phyloP scores from a whole-genome alignment of 495 filamentous ascomycete genomes.

The Penicillium verhagenii region DNA sequence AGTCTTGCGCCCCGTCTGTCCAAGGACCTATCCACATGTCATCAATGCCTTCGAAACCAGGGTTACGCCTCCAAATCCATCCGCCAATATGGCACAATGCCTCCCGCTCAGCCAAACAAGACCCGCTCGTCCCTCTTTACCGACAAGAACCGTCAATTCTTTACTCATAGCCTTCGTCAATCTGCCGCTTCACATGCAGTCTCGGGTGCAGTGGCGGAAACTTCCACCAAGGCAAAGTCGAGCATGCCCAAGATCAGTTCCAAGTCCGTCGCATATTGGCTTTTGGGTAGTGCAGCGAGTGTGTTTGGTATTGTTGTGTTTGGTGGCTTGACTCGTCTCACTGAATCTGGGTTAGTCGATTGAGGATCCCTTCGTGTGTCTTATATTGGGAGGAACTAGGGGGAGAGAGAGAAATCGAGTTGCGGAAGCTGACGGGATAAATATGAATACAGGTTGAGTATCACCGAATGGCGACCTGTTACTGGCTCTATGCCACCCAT shows the following conservation, averaged over 20 bases:
- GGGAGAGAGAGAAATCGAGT: not conserved
- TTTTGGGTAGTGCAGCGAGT: conserved; percentile 83
- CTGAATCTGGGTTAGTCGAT: conserved; percentile 81
- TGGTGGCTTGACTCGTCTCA: conserved; percentile 87
- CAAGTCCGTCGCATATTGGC: conserved; percentile 84
- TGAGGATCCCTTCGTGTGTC: not conserved
- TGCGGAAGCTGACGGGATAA: conserved; percentile 18
- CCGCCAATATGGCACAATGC: conserved; percentile 31
- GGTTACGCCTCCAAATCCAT: conserved; percentile 34
- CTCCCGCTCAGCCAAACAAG: conserved; percentile 28
- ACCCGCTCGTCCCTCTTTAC: conserved; percentile 27
- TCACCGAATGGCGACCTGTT: conserved; percentile 98
- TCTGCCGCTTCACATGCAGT: conserved; percentile 26
- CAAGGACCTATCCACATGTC: conserved; percentile 58
- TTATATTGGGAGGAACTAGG: too few relatives aligned
- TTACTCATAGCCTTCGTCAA: conserved; percentile 26
- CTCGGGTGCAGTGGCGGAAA: conserved; percentile 19
- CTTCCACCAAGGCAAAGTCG: conserved; percentile 31
- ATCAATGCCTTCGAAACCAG: conserved; percentile 55
- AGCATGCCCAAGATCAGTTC: conserved; percentile 71
- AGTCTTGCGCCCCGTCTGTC: conserved; percentile 50
- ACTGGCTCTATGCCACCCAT: conserved; percentile 89
- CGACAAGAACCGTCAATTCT: conserved; percentile 31
- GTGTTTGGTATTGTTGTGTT: conserved; percentile 97
- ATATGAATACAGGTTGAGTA: conserved; percentile 69